Percentiles rank a stretch among this genome's conserved stretches.
These are phyloP conservation scores for Phoma sp. DNA, from an alignment of 2,329 filamentous ascomycete genomes.

Conservation along the genomic window DNA sequence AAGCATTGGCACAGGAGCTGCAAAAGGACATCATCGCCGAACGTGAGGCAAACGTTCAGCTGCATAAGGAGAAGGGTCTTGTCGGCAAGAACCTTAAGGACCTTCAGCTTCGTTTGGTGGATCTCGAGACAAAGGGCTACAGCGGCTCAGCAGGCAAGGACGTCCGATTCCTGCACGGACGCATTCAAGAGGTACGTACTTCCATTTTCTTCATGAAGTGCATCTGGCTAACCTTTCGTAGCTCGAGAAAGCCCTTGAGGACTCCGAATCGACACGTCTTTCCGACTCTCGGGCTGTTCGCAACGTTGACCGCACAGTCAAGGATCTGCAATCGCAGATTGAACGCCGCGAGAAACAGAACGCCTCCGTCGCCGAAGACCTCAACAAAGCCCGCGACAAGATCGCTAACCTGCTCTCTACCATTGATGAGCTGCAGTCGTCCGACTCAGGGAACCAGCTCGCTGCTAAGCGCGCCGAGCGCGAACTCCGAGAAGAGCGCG, in stretches of 20 bases:
- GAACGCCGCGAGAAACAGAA: slow-evolving; percentile 93
- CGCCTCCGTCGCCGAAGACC: slow-evolving; percentile 79
- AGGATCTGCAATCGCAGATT: slow-evolving; percentile 90
- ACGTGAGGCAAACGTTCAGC: slow-evolving; percentile 78
- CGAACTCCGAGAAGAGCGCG: slow-evolving; percentile 86
- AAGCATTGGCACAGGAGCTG: slow-evolving; percentile 84
- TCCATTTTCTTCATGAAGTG: not conserved
- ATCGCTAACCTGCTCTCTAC: slow-evolving; percentile 86
- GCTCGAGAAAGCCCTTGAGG: slow-evolving; percentile 87
- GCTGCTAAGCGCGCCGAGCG: slow-evolving; percentile 85
- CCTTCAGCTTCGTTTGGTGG: slow-evolving; percentile 85
- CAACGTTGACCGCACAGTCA: slow-evolving; percentile 91
- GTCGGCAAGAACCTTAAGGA: slow-evolving; percentile 93
- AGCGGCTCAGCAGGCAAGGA: slow-evolving; percentile 87
- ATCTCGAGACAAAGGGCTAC: slow-evolving; percentile 96
- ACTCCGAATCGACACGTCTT: slow-evolving; percentile 78
- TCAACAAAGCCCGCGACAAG: slow-evolving; percentile 86
- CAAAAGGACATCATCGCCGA: slow-evolving; percentile 91
- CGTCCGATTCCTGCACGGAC: slow-evolving; percentile 91
- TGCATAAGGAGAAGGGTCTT: slow-evolving; percentile 88
- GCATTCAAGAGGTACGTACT: slow-evolving; percentile 86
- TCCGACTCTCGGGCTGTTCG: slow-evolving; percentile 87
- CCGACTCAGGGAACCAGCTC: slow-evolving; percentile 82
- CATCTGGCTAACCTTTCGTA: slow-evolving; percentile 49
- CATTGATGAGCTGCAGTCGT: slow-evolving; percentile 92